A percentile compares a stretch with the other conserved stretches of the same genome.
Conservation (phyloP, 176 grass and related monocot genomes). For the Zoysia japonica region DNA sequence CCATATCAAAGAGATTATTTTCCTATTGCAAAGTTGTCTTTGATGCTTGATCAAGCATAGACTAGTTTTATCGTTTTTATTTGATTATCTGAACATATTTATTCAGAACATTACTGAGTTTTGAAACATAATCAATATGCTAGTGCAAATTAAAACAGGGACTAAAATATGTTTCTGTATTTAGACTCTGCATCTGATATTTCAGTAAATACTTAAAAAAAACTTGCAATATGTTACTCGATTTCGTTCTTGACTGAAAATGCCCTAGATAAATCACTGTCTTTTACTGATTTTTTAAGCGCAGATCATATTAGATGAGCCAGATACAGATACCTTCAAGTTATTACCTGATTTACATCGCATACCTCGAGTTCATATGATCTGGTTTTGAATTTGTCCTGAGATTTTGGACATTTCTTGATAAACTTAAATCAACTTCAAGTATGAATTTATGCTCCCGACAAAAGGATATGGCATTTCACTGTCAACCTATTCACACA, state of each 20-base stretch:
- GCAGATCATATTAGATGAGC: background rate
- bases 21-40: background rate
- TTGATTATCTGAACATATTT: slow-evolving; percentile 3
- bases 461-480: background rate
- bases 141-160: background rate
- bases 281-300: background rate
- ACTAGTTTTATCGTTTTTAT: background rate
- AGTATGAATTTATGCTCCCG: background rate
- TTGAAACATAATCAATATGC: background rate
- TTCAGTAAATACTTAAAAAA: background rate
- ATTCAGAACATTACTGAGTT: slow-evolving; percentile 1
- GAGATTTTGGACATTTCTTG: background rate
- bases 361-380: background rate
- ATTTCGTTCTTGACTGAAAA: background rate
- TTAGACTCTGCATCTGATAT: background rate
- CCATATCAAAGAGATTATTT: background rate
- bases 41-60: background rate
- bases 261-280: too few species aligned
- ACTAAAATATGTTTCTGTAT: background rate
- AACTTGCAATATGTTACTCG: background rate
- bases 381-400: background rate
- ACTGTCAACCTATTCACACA: background rate
- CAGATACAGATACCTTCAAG: background rate
- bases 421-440: background rate
- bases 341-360: background rate